phyloP scores from a whole-genome alignment of 331 rosid genomes.

The Quercus phellos region DNA sequence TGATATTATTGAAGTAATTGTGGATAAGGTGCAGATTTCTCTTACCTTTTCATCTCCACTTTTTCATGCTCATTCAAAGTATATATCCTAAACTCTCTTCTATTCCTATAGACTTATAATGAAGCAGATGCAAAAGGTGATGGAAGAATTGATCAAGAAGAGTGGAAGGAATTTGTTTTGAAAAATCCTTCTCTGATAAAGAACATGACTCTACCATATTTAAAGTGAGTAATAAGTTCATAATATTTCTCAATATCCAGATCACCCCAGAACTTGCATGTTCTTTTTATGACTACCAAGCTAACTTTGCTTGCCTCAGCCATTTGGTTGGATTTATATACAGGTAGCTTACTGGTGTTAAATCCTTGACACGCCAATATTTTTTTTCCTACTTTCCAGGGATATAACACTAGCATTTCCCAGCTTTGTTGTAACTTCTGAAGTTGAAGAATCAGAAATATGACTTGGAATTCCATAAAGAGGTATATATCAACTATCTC shows the following conservation, averaged over 20 bases:
- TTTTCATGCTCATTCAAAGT: neutral
- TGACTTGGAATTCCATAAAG: constrained; percentile 12
- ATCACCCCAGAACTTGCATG: neutral
- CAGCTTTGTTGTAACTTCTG: constrained; percentile 59
- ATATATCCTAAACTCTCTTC: neutral
- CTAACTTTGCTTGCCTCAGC: neutral
- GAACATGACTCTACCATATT: constrained; percentile 91
- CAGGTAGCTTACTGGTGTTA: neutral
- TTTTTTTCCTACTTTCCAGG: constrained; percentile 39
- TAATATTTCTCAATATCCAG: neutral
- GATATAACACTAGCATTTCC: constrained; percentile 82
- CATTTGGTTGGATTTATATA: neutral
- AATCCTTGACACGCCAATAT: constrained; percentile 5
- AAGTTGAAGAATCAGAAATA: constrained; percentile 47
- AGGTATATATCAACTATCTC: neutral
- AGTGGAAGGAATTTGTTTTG: constrained; percentile 79
- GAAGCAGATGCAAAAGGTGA: constrained; percentile 80
- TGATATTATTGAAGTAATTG: constrained; percentile 67
- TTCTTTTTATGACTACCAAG: neutral
- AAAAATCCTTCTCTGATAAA: constrained; percentile 74
- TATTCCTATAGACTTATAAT: constrained; percentile 52
- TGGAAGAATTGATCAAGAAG: constrained; percentile 81
- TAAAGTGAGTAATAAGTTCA: constrained; percentile 48
- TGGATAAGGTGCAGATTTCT: constrained; percentile 59
- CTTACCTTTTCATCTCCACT: neutral